Evolutionary conservation across 371 early-diverging fungal genomes (phyloP).

Genomic region (Batkoa obscura): DNA sequence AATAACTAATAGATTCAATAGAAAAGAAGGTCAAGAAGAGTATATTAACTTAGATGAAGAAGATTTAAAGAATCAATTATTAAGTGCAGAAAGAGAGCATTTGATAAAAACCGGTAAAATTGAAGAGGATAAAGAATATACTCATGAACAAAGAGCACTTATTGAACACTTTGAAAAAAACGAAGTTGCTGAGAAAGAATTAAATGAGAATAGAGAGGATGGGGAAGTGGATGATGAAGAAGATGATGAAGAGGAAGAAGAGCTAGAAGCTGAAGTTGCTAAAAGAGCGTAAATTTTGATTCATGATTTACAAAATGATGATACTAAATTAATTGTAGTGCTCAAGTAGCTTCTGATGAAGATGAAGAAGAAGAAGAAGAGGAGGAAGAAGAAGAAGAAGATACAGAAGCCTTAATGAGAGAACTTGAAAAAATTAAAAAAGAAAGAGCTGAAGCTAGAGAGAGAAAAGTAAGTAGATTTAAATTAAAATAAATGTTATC

Average conservation of each 20-base stretch:
- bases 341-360: background rate
- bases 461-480: slow-evolving; percentile 31
- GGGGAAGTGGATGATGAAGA: slow-evolving; percentile 23
- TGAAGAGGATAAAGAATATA: slow-evolving; percentile 12
- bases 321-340: no score
- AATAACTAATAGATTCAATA: slow-evolving; percentile 3
- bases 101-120: slow-evolving; percentile 5
- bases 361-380: slow-evolving; percentile 16
- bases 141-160: slow-evolving; percentile 10
- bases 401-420: slow-evolving; percentile 69
- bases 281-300: no score
- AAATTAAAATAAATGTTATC: background rate
- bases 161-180: slow-evolving; percentile 18
- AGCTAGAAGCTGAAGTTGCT: slow-evolving; percentile 1
- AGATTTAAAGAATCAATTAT: slow-evolving; percentile 7
- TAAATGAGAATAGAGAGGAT: slow-evolving; percentile 16
- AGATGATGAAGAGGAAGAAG: slow-evolving; percentile 5
- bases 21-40: slow-evolving; percentile 14
- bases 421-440: slow-evolving; percentile 88
- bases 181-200: no score
- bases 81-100: slow-evolving; percentile 32
- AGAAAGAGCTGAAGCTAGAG: slow-evolving; percentile 84
- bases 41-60: slow-evolving; percentile 16
- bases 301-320: no score
- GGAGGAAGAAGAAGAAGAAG: slow-evolving; percentile 77